Base-by-base conservation (phyloP, 805 yeast species). In the Limtongozyma cylindracea region DNA sequence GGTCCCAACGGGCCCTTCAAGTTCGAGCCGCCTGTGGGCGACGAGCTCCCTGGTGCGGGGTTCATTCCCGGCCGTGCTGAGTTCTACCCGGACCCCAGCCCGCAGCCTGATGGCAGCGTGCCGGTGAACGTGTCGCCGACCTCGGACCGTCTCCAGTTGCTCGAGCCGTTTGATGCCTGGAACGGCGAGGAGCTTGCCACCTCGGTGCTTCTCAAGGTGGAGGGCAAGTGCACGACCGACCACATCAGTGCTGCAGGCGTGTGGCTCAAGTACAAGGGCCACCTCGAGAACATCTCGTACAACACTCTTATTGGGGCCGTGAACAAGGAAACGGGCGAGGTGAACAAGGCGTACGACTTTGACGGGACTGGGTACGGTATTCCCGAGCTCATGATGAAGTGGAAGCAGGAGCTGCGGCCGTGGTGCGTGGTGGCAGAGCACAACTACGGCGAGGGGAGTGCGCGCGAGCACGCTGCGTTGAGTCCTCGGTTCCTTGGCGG, bases 191-290 rank as follows among this genome's bases (percentile, higher is more conserved):
- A 84, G 43, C 47, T 84, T 31, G 55, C 62, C 29, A 63, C 80
- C 16, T 63, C 63, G 21, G 74, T 84, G 2, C 50, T 82, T 28
- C 48, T 84, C 40, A 84, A 84, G 50, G 96, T 88, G 20, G 84
- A 78, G 49, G 98, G 98, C 31, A 84, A 84, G 49, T 88, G 96
- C 58, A 84, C 98, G 19, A 84, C 98, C 18, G 98, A 84, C 45
- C 98, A 84, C 44, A 88, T 84, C 34, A 80, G 95, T 13, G 96
- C 96, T 23, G 98, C 98, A 20, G 98, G 98, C 39, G 91, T 71
- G 10, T 84, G 98, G 98, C 62, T 84, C 49, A 88, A 88, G 56
- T 84, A 88, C 55, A 88, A 88, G 54, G 98, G 98, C 19, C 98
- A 84, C 42, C 59, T 84, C 38, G 94, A 84, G 43, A 84, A 84